These are phyloP conservation scores for Eucalyptus victrix DNA, from an alignment of 345 rosid species.

Conservation along the genomic window DNA sequence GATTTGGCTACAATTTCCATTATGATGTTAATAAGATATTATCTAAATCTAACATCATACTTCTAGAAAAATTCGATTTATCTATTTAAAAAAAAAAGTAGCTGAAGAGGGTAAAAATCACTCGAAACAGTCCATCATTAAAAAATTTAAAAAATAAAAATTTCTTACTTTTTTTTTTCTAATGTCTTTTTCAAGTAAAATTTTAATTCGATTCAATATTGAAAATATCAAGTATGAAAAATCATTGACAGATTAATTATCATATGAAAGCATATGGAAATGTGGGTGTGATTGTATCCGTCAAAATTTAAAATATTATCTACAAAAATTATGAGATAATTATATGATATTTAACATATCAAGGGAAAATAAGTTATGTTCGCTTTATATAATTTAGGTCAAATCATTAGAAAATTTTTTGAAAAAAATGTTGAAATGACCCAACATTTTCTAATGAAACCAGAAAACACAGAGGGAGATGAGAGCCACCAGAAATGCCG, in stretches of 20 bases:
- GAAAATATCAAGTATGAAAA: not conserved
- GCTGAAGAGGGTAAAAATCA: too few species aligned
- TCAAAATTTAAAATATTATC: not conserved
- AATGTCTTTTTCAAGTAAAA: not conserved
- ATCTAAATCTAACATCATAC: not conserved
- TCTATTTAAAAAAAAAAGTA: too few species aligned
- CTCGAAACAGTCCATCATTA: not conserved
- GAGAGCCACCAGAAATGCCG: slow-evolving; percentile 19
- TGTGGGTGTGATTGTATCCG: not conserved
- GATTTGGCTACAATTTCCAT: not conserved
- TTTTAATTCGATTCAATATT: not conserved
- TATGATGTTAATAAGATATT: not conserved
- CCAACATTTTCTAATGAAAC: not conserved
- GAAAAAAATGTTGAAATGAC: not conserved
- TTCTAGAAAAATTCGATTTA: not conserved
- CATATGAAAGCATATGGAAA: not conserved
- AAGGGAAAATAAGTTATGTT: not conserved
- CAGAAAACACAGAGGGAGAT: not conserved
- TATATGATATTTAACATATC: too few species aligned
- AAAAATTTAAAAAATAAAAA: too few species aligned
- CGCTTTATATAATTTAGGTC: slow-evolving; percentile 28
- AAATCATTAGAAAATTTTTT: fast-evolving
- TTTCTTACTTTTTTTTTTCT: not conserved
- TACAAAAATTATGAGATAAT: not conserved
- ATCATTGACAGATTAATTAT: not conserved